These are phyloP conservation scores for Coniferiporia weirii DNA, from an alignment of 1,284 basidiomycete genomes.

Conservation along the genomic window DNA sequence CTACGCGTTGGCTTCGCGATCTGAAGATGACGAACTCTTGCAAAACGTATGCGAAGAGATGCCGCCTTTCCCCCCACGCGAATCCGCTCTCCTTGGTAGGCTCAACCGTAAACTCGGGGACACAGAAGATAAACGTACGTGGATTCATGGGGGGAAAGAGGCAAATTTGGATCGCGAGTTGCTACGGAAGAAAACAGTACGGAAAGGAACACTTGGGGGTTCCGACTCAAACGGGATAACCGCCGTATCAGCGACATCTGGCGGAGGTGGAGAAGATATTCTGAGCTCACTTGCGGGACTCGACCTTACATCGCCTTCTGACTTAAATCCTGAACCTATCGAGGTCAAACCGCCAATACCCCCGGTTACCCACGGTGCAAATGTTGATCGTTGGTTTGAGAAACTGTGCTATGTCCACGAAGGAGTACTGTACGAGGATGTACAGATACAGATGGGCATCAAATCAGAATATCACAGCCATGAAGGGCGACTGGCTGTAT, in stretches of 20 bases:
- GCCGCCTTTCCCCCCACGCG: conserved; percentile 95
- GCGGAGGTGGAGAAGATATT: conserved; percentile 49
- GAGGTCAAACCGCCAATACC: conserved; percentile 26
- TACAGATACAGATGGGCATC: conserved; percentile 91
- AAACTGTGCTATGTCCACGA: conserved; percentile 79
- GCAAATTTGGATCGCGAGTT: conserved; percentile 73
- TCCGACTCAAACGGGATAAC: conserved; percentile 19
- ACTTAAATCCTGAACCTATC: conserved; percentile 17
- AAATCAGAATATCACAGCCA: conserved; percentile 95
- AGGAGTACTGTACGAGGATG: conserved; percentile 94
- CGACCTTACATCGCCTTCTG: conserved; percentile 52
- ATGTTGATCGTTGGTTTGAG: conserved; percentile 86
- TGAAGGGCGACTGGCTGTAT: conserved; percentile 87
- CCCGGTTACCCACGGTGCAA: conserved; percentile 57
- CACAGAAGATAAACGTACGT: conserved; percentile 90
- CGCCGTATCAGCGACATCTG: conserved; percentile 28
- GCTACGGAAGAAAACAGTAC: conserved; percentile 45
- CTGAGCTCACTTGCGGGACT: conserved; percentile 79
- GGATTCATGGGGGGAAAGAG: conserved; percentile 93
- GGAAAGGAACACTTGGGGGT: conserved; percentile 31
- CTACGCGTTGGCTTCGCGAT: conserved; percentile 74
- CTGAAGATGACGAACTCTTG: conserved; percentile 87
- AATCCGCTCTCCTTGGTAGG: conserved; percentile 82
- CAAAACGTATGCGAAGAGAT: conserved; percentile 98
- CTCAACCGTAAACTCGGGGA: conserved; percentile 87